Base-by-base conservation (phyloP, 1,284 basidiomycete species). In the Papiliotrema flavescens region DNA sequence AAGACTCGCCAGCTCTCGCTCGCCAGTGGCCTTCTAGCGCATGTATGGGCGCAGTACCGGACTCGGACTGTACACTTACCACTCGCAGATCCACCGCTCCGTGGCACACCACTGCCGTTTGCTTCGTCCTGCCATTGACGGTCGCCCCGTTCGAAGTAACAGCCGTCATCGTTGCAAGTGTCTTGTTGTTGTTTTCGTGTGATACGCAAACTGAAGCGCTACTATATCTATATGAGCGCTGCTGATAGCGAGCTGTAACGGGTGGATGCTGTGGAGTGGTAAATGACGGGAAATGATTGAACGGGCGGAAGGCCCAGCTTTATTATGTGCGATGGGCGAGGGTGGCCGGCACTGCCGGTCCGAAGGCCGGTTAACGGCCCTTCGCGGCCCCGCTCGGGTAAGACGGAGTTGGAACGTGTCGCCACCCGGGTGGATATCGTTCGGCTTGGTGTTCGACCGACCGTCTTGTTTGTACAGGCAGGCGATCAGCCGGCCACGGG, bases 81-180 rank as follows among this genome's bases (percentile, higher is more conserved):
- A 79, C 68, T 13, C 79, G 74, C 5, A 80, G 68, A 59, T 81
- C 80, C 39, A 75, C 64, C 19, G 77, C 76, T 2, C 79, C 80
- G 59, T 81, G 77, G 54, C 74, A 75, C n/a, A 75, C 73, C 15
- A 70, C 69, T 7, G 73, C 71, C 39, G 61, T 66, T 52, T 75
- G 70, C 9, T 60, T 57, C 14, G 64, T 64, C 54, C 63, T 64
- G 19, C 57, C 61, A 41, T 59, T 48, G 19, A 49, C 36, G 36
- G 32, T 35, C 11, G 47, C 19, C n/a, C 6, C 26, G 22, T 23
- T 20, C 26, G 43, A 23, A 49, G 36, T 9, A 49, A 47, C 53
- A 49, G 49, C 37, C 34, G 41, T 19, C 52, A 24, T 26, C 40
- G 9, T 39, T 32, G 41, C 7, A 26, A 14, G 19, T 49, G 6